A percentile compares a stretch with the other conserved stretches of the same genome.
phyloP scores from a whole-genome alignment of 1,139 yeast genomes.

The Taphrina deformans region DNA sequence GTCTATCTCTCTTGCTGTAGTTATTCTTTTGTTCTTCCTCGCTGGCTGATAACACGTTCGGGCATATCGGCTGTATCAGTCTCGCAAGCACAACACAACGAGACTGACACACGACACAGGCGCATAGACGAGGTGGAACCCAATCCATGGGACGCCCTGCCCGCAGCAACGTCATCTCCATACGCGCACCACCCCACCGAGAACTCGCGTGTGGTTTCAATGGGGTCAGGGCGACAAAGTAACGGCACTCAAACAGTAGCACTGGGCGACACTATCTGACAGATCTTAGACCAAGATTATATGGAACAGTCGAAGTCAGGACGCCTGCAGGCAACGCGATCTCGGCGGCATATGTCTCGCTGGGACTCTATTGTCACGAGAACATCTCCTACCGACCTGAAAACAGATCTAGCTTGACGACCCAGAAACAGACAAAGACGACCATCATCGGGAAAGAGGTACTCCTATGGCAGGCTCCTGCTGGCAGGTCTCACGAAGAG shows the following conservation, averaged over 20 bases:
- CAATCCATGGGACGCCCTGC: slow-evolving; percentile 5
- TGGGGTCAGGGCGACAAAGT: slow-evolving; percentile 30
- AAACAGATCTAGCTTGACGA: slow-evolving; percentile 10
- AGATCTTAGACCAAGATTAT: slow-evolving; percentile 13
- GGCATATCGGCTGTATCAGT: too few species aligned
- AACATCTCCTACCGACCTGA: slow-evolving; percentile 23
- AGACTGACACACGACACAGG: background rate
- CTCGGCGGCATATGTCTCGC: slow-evolving; percentile 14
- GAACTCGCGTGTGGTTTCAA: slow-evolving; percentile 31
- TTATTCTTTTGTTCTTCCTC: too few species aligned
- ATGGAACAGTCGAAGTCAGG: slow-evolving; percentile 27
- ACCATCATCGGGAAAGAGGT: slow-evolving; percentile 30
- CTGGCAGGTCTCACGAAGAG: slow-evolving; percentile 19
- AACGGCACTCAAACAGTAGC: background rate
- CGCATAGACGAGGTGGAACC: background rate
- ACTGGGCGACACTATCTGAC: background rate
- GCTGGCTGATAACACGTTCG: too few species aligned
- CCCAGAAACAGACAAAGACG: slow-evolving; percentile 20
- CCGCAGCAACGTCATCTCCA: slow-evolving; percentile 25
- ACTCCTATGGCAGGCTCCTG: slow-evolving; percentile 28
- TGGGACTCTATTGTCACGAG: slow-evolving; percentile 23
- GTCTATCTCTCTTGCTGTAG: too few species aligned
- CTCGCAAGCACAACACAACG: background rate
- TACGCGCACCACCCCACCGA: slow-evolving; percentile 32
- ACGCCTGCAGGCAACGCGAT: slow-evolving; percentile 26